Base-by-base conservation (phyloP, 2,329 filamentous ascomycete genomes). In the Penicillium sp. region DNA sequence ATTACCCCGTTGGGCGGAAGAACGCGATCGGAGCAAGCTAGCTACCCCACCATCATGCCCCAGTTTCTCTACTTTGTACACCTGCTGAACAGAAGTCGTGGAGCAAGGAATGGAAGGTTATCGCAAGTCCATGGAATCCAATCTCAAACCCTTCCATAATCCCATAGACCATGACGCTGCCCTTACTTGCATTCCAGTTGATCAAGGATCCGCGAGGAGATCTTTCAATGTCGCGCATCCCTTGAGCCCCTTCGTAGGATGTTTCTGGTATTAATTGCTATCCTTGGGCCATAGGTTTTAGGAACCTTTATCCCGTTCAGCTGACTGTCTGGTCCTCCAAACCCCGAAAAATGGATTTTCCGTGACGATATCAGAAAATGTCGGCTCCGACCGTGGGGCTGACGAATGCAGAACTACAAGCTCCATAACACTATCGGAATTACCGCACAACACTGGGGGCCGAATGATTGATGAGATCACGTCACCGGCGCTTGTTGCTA, bases 141-240 rank as follows among this genome's bases (percentile, higher is more conserved):
- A 51, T 7, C 27, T 24, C 31, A 8, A 19, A 21, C 37, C 37
- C 24, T 22, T 33, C 22, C 39, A 41, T 27, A 43, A 51, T 47
- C 39, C 49, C 60, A 59, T 63, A 58, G 9, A 53, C 58, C 51
- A 53, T 58, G 48, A 50, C 24, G 50, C 48, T 61, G 41, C 62
- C 64, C 64, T 66, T 66, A 63, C 64, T 57, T 66, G 52, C 56
- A 65, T 65, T 66, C 64, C 53, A 43, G 55, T 54, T 54, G 56
- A 67, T 67, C 63, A 63, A 67, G 64, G 64, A 63, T 51, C 55
- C 56, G 58, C 62, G 60, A 65, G 62, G 62, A 60, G 62, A 60
- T 46, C 51, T 35, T 56, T 58, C 62, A 62, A 66, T 66, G 62
- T 66, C 63, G 63, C 62, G 63, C 55, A 67, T 67, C 64, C 64